These are phyloP conservation scores for Madurella fahalii DNA, from an alignment of 2,329 filamentous ascomycete species.

Conservation along the genomic window DNA sequence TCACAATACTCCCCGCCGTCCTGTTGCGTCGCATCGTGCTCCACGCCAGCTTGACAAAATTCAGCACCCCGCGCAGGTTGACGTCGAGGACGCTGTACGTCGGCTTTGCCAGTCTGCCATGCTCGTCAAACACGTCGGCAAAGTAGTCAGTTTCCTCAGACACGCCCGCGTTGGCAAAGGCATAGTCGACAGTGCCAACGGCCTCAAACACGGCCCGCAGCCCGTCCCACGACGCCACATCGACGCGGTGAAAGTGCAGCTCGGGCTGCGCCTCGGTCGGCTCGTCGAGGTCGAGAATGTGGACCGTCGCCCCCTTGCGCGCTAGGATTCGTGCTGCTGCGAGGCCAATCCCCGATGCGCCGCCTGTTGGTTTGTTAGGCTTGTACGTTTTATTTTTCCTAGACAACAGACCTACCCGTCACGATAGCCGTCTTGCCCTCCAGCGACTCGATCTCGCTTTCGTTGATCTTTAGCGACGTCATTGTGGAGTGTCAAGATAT, in stretches of 20 bases:
- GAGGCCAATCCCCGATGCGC: constrained; percentile 33
- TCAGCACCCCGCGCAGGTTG: constrained; percentile 31
- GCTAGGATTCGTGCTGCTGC: constrained; percentile 30
- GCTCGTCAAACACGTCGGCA: constrained; percentile 28
- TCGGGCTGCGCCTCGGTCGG: constrained; percentile 9
- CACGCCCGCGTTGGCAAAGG: constrained; percentile 25
- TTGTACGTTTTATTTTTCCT: neutral
- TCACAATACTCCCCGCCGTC: constrained; percentile 34
- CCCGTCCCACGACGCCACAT: constrained; percentile 31
- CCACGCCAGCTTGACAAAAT: constrained; percentile 34
- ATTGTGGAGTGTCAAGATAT: too few species aligned
- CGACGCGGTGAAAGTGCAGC: constrained; percentile 13
- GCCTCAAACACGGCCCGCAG: neutral
- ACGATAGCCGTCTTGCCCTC: constrained; percentile 16
- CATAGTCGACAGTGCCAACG: constrained; percentile 22
- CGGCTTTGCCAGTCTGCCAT: constrained; percentile 30
- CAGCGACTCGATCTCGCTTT: constrained; percentile 22
- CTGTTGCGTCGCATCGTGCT: constrained; percentile 25
- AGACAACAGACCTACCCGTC: constrained; percentile 1
- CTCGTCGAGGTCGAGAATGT: constrained; percentile 28
- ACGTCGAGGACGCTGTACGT: constrained; percentile 31
- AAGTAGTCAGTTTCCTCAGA: constrained; percentile 32
- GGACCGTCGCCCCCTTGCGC: constrained; percentile 28
- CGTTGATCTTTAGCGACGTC: constrained; percentile 21
- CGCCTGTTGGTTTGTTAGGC: constrained; percentile 20